A percentile compares a stretch with the other conserved stretches of the same genome.
Evolutionary conservation across 2,329 filamentous ascomycete species (phyloP).

Genomic region (Penicillium corylophilum): DNA sequence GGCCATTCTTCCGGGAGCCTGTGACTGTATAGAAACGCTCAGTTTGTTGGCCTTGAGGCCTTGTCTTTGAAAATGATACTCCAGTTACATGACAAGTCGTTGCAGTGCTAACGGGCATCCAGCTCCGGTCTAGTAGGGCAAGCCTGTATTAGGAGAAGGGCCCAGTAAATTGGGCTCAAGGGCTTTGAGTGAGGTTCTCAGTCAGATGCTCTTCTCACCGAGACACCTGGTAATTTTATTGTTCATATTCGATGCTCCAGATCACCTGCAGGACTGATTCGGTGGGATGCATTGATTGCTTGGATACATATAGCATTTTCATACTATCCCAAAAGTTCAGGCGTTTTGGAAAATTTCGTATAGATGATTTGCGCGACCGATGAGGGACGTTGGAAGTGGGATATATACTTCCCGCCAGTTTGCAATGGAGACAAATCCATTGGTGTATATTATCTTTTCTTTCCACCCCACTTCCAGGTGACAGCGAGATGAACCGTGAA

Average conservation of each 20-base stretch:
- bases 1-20: slow-evolving; percentile 22
- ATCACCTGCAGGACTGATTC: no score
- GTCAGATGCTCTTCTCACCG: not conserved
- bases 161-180: not conserved
- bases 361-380: not conserved
- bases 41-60: slow-evolving; percentile 18
- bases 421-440: slow-evolving; percentile 9
- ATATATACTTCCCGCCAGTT: slow-evolving; percentile 16
- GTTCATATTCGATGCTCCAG: not conserved
- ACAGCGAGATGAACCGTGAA: not conserved
- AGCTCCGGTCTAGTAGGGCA: not conserved
- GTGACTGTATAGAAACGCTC: slow-evolving; percentile 38
- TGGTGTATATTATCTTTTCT: slow-evolving; percentile 1
- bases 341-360: no score
- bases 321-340: no score
- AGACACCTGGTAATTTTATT: not conserved
- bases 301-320: no score
- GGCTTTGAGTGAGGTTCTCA: no score
- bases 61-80: slow-evolving; percentile 28
- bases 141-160: not conserved
- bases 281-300: no score
- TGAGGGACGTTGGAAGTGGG: not conserved
- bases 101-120: not conserved
- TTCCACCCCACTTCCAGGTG: not conserved
- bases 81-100: slow-evolving; percentile 19